These are phyloP conservation scores for Puccinia hordei DNA, from an alignment of 1,284 basidiomycete species.

Conservation along the genomic window DNA sequence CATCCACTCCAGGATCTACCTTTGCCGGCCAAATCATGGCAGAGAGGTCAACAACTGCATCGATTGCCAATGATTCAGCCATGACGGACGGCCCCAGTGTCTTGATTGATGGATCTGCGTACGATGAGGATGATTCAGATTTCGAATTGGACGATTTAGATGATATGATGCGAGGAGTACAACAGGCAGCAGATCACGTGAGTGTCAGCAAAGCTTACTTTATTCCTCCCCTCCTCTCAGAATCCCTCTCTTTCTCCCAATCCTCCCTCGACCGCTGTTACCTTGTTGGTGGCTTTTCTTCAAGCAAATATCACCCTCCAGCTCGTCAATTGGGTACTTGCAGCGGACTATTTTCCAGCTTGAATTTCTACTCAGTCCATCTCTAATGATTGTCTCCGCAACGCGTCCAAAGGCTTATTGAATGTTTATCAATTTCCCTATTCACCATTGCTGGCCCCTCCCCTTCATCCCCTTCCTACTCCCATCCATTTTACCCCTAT, in stretches of 20 bases:
- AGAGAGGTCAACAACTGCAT: slow-evolving; percentile 18
- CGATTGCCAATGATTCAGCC: slow-evolving; percentile 39
- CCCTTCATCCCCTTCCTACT: background rate
- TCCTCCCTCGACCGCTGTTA: background rate
- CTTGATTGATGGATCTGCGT: slow-evolving; percentile 4
- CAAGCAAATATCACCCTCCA: background rate
- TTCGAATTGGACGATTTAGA: slow-evolving; percentile 46
- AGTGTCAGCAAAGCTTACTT: slow-evolving; percentile 14
- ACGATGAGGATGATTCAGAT: slow-evolving; percentile 48
- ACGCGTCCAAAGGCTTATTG: background rate
- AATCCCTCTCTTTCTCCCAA: background rate
- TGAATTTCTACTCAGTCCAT: background rate
- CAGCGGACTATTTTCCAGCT: background rate
- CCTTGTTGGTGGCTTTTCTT: background rate
- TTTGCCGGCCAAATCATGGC: background rate
- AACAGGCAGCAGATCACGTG: slow-evolving; percentile 49
- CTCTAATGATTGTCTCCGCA: background rate
- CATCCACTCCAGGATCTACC: slow-evolving; percentile 9
- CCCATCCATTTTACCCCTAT: background rate
- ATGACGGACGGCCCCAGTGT: slow-evolving; percentile 27
- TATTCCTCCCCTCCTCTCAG: background rate
- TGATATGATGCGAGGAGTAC: slow-evolving; percentile 38
- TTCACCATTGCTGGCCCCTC: background rate
- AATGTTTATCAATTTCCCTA: slow-evolving; percentile 14
- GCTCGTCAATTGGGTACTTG: background rate